Percentiles rank a stretch among this genome's conserved stretches.
Conservation (phyloP, 176 grass and related monocot species). For the Phragmites australis region DNA sequence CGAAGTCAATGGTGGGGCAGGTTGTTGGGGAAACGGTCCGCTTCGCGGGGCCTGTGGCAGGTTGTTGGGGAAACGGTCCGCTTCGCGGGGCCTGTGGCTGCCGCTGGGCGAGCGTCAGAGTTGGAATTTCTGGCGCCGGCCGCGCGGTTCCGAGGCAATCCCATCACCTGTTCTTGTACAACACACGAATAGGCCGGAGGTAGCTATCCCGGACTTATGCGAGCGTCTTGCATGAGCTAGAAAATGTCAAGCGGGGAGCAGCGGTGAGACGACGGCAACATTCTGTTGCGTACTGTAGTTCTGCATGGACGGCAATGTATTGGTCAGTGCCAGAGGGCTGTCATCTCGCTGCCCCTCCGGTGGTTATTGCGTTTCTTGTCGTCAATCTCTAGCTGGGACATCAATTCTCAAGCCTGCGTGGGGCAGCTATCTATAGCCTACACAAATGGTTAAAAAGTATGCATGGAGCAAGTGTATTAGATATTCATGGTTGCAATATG, state of each 20-base stretch:
- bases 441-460: background rate
- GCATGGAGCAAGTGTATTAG: background rate
- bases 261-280: conserved; percentile 30
- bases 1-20: conserved; percentile 33
- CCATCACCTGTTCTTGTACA: background rate
- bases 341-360: conserved; percentile 25
- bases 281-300: conserved; percentile 33
- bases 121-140: conserved; percentile 26
- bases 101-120: too few species aligned
- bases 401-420: background rate
- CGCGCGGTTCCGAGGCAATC: conserved; percentile 1
- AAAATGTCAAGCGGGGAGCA: conserved; percentile 5
- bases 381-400: background rate
- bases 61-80: conserved; percentile 16
- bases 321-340: conserved; percentile 32
- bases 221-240: background rate
- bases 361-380: conserved; percentile 36
- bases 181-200: background rate
- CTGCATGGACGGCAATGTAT: background rate
- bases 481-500: background rate
- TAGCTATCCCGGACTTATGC: too few species aligned
- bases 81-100: background rate
- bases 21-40: conserved; percentile 18
- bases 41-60: background rate
- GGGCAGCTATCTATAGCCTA: background rate